A percentile compares a stretch with the other conserved stretches of the same genome.
Conservation (phyloP, 306 rosid species). For the Cucurbita moschata region DNA sequence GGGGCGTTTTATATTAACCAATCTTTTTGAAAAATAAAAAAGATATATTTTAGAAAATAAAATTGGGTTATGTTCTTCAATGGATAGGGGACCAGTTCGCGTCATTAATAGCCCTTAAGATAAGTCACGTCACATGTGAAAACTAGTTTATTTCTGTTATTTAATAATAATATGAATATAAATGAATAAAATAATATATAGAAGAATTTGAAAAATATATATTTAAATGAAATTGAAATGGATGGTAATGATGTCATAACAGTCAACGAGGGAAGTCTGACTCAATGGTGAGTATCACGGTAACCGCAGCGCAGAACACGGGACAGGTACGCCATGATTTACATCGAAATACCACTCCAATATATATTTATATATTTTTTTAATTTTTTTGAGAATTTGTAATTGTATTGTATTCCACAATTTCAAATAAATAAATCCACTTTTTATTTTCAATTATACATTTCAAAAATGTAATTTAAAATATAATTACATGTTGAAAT, state of each 20-base stretch:
- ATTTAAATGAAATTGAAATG: neutral
- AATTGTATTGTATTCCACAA: neutral
- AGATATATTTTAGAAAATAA: neutral
- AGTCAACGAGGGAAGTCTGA: neutral
- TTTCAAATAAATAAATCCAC: neutral
- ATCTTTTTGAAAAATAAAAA: neutral
- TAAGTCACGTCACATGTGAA: neutral
- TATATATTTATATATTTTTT: neutral
- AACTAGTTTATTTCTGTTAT: neutral
- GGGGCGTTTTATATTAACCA: neutral
- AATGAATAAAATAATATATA: no score
- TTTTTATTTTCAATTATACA: neutral
- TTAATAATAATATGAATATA: neutral
- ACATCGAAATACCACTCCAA: neutral
- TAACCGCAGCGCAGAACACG: neutral
- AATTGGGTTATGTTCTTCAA: neutral
- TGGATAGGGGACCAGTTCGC: neutral
- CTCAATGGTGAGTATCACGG: neutral
- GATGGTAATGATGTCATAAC: neutral
- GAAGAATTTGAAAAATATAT: neutral
- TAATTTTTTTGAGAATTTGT: neutral
- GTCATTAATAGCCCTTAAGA: neutral
- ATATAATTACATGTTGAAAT: neutral
- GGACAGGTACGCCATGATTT: constrained; percentile 1
- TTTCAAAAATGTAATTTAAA: neutral